These are phyloP conservation scores for Daldinia decipiens DNA, from an alignment of 495 filamentous ascomycete species.

Conservation along the genomic window DNA sequence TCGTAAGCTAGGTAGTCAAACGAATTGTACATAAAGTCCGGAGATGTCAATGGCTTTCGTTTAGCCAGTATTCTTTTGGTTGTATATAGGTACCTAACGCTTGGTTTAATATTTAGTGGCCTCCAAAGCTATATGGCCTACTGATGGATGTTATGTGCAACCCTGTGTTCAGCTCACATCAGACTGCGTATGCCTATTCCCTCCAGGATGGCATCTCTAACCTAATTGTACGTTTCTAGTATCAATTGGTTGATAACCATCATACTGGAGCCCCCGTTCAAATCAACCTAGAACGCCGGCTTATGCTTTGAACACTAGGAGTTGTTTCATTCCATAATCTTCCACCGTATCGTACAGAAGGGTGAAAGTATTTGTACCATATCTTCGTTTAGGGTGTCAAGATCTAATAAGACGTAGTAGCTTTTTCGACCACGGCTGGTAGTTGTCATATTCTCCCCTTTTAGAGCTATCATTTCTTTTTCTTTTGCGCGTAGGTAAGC, in stretches of 20 bases:
- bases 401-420: background rate
- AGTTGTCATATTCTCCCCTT: background rate
- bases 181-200: background rate
- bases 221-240: slow-evolving; percentile 25
- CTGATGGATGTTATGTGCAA: background rate
- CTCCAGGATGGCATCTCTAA: background rate
- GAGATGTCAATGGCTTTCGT: background rate
- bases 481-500: slow-evolving; percentile 78
- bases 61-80: background rate
- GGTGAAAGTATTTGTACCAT: background rate
- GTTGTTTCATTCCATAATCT: background rate
- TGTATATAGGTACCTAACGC: slow-evolving; percentile 3
- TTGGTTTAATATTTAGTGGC: background rate
- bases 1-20: background rate
- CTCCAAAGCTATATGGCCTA: background rate
- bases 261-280: background rate
- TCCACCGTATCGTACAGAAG: slow-evolving; percentile 35
- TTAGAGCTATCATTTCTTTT: slow-evolving; percentile 57
- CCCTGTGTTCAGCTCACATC: background rate
- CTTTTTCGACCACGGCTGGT: background rate
- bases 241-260: slow-evolving; percentile 15
- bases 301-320: slow-evolving; percentile 10
- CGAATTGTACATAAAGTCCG: background rate
- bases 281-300: slow-evolving; percentile 30
- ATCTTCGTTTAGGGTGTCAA: background rate